Conservation (phyloP, 1,284 basidiomycete species). For the Tetrapyrgos nigripes region DNA sequence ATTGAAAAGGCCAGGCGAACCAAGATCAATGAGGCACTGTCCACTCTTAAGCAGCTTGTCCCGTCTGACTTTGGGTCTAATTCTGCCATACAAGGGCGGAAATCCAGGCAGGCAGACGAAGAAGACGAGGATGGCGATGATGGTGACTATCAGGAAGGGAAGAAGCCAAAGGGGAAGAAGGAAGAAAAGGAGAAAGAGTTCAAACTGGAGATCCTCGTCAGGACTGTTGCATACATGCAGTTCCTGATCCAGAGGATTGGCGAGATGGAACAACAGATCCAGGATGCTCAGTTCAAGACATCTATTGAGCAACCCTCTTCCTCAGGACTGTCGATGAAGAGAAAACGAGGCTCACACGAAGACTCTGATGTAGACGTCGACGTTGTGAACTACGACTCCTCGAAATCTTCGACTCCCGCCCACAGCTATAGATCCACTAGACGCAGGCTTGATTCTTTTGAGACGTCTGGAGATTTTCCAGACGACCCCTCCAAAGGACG, state of each 20-base stretch:
- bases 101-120: slow-evolving; percentile 31
- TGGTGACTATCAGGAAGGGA: slow-evolving; percentile 2
- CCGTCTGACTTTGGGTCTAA: slow-evolving; percentile 38
- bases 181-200: slow-evolving; percentile 69
- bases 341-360: not conserved
- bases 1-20: slow-evolving; percentile 85
- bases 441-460: not conserved
- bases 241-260: slow-evolving; percentile 60
- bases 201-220: slow-evolving; percentile 81
- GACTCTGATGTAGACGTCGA: not conserved
- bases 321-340: not conserved
- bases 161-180: slow-evolving; percentile 47
- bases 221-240: slow-evolving; percentile 74
- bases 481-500: not conserved
- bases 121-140: slow-evolving; percentile 36
- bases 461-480: not conserved
- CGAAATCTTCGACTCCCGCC: not conserved
- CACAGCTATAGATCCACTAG: not conserved
- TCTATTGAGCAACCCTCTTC: not conserved
- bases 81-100: slow-evolving; percentile 24
- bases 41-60: slow-evolving; percentile 69
- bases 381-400: not conserved
- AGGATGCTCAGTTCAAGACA: slow-evolving; percentile 20
- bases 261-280: slow-evolving; percentile 36
- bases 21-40: slow-evolving; percentile 83